phyloP scores from a whole-genome alignment of 148 eudicot species.

The Silene conica region DNA sequence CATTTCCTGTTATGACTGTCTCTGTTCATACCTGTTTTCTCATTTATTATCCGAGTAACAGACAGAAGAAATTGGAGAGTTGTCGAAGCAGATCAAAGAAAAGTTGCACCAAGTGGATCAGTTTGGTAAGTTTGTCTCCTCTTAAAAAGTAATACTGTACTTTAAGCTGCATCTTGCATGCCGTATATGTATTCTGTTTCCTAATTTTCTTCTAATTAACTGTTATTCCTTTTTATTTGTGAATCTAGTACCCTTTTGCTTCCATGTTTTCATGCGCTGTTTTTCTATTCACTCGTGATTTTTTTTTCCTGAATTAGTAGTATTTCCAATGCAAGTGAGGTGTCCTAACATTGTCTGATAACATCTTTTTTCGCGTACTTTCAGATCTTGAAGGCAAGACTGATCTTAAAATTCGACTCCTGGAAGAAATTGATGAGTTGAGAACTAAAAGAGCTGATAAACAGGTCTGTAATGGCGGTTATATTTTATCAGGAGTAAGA shows the following conservation, averaged over 20 bases:
- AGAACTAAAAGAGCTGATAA: conserved; percentile 85
- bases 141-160: not conserved
- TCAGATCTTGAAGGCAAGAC: conserved; percentile 92
- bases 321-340: not conserved
- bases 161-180: not conserved
- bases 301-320: not conserved
- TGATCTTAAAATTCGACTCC: conserved; percentile 67
- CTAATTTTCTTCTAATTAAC: not conserved
- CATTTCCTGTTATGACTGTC: not conserved
- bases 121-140: conserved; percentile 43
- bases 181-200: not conserved
- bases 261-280: not conserved
- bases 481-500: not conserved
- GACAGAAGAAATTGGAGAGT: conserved; percentile 68
- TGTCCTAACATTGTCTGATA: not conserved
- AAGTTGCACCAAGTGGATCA: conserved; percentile 82
- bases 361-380: conserved; percentile 13
- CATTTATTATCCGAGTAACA: conserved; percentile 24
- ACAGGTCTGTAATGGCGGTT: conserved; percentile 49
- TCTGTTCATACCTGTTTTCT: not conserved
- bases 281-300: not conserved
- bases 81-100: conserved; percentile 77
- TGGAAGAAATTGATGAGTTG: conserved; percentile 79
- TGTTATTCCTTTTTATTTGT: not conserved
- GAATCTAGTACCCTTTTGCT: not conserved